These are phyloP conservation scores for Stygiomarasmius scandens DNA, from an alignment of 1,284 basidiomycete species.

Conservation along the genomic window DNA sequence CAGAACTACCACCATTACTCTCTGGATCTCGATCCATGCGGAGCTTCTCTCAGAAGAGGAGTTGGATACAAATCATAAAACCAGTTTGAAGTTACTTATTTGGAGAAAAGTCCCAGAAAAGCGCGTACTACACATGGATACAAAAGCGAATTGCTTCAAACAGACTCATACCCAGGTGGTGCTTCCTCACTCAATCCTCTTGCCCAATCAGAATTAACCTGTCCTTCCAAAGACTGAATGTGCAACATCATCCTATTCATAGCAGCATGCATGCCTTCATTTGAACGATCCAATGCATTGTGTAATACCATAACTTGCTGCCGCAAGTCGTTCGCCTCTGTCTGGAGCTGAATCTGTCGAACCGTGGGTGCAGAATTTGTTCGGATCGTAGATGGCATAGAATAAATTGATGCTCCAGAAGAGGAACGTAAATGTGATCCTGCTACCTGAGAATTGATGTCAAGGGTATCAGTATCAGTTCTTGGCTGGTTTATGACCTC, in stretches of 20 bases:
- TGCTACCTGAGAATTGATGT: no score
- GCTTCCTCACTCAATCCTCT: not conserved
- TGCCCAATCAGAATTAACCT: not conserved
- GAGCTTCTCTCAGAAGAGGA: not conserved
- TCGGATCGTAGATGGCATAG: no score
- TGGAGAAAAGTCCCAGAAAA: no score
- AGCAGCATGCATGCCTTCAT: not conserved
- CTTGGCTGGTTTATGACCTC: no score
- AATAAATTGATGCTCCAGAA: no score
- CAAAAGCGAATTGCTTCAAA: no score
- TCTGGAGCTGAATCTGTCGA: not conserved
- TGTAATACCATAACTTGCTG: not conserved
- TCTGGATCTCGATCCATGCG: not conserved
- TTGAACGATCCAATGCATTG: not conserved
- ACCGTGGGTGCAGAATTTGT: no score
- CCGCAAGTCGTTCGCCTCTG: not conserved
- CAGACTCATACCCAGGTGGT: not conserved
- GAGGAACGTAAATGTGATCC: no score
- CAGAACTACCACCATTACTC: not conserved
- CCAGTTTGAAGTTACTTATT: no score
- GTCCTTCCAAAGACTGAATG: not conserved
- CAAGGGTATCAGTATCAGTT: no score
- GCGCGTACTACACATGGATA: no score
- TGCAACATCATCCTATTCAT: not conserved
- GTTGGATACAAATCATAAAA: no score